Conservation (phyloP, 2,329 filamentous ascomycete genomes). For the Corniculantispora saksenae region DNA sequence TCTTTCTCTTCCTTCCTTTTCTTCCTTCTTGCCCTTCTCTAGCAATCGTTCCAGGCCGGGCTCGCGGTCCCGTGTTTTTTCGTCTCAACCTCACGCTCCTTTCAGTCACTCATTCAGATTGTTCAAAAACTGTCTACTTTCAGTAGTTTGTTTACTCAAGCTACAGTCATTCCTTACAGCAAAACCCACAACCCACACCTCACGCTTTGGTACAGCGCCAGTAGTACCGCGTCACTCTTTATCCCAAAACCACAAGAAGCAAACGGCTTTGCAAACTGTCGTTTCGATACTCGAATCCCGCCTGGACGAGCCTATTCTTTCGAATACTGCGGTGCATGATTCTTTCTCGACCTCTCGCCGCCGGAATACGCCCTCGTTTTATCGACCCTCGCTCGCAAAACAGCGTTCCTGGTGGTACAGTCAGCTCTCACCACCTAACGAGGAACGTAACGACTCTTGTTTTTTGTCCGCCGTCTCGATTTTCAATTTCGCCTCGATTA, state of each 20-base stretch:
- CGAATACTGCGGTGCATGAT: neutral
- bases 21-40: constrained; percentile 1
- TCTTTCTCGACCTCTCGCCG: neutral
- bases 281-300: constrained; percentile 2
- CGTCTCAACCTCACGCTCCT: neutral
- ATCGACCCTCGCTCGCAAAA: neutral
- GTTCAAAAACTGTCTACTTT: neutral
- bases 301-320: constrained; percentile 2
- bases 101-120: constrained; percentile 17
- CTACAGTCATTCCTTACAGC: constrained; percentile 18
- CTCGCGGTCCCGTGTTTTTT: constrained; percentile 17
- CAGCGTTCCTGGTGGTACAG: constrained; percentile 16
- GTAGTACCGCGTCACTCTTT: constrained; percentile 16
- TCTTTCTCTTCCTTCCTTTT: constrained; percentile 3
- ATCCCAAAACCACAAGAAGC: neutral
- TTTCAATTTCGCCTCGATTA: neutral
- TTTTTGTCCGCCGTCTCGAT: neutral
- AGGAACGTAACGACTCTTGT: constrained; percentile 16
- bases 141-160: constrained; percentile 14
- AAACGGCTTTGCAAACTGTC: neutral
- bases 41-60: constrained; percentile 19
- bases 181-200: constrained; percentile 2
- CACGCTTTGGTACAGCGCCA: neutral
- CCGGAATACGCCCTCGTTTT: neutral
- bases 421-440: constrained; percentile 9